Percentiles rank a stretch among this genome's conserved stretches.
phyloP scores from a whole-genome alignment of 805 yeast genomes.

The Schwanniomyces sp. region DNA sequence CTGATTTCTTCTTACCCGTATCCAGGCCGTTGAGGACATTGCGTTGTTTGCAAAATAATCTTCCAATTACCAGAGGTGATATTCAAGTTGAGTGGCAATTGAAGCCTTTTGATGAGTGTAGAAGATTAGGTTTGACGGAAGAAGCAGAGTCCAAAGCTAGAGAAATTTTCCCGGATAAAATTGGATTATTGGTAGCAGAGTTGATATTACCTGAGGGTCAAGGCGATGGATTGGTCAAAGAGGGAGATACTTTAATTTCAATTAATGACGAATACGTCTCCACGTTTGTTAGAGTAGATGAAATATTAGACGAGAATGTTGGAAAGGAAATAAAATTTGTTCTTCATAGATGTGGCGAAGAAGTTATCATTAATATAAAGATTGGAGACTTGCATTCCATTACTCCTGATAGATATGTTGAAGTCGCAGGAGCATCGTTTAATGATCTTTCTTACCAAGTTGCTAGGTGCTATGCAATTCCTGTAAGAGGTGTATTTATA shows the following conservation, averaged over 20 bases:
- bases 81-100: slow-evolving; percentile 88
- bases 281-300: slow-evolving; percentile 79
- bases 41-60: slow-evolving; percentile 58
- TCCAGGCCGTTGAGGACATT: slow-evolving; percentile 82
- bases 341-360: slow-evolving; percentile 74
- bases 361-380: slow-evolving; percentile 46
- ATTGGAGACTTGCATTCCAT: slow-evolving; percentile 80
- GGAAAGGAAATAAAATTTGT: slow-evolving; percentile 56
- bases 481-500: slow-evolving; percentile 81
- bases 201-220: slow-evolving; percentile 85
- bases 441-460: slow-evolving; percentile 85
- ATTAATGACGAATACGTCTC: slow-evolving; percentile 65
- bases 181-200: slow-evolving; percentile 82
- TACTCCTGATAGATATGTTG: slow-evolving; percentile 79
- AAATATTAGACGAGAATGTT: slow-evolving; percentile 70
- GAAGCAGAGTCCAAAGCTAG: slow-evolving; percentile 75
- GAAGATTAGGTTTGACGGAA: slow-evolving; percentile 76
- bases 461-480: slow-evolving; percentile 81
- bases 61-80: slow-evolving; percentile 81
- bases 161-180: slow-evolving; percentile 63
- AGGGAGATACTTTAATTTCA: slow-evolving; percentile 82
- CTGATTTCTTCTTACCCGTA: slow-evolving; percentile 88
- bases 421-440: slow-evolving; percentile 84
- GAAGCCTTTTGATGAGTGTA: slow-evolving; percentile 88
- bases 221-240: slow-evolving; percentile 67